These are phyloP conservation scores for Saussurea involucrata DNA, from an alignment of 129 eudicot genomes.

Conservation along the genomic window DNA sequence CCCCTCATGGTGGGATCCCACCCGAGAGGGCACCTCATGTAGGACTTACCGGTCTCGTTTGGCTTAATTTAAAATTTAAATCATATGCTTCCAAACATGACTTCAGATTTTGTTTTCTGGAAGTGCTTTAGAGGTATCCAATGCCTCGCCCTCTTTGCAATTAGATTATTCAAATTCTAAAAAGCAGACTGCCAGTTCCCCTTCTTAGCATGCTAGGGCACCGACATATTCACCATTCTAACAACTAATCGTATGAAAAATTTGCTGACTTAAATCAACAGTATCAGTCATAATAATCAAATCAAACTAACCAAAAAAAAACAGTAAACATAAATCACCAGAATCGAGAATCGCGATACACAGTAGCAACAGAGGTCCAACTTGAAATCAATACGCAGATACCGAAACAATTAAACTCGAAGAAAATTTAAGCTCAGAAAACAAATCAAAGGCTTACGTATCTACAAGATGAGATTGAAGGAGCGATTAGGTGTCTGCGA, in stretches of 20 bases:
- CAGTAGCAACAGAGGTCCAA: background rate
- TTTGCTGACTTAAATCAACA: background rate
- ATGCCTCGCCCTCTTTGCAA: too few species aligned
- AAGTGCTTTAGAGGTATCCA: too few species aligned
- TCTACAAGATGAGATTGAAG: constrained; percentile 26
- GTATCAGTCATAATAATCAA: background rate
- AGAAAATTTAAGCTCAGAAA: background rate
- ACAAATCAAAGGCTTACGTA: constrained; percentile 5
- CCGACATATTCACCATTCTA: background rate
- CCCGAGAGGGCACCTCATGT: background rate
- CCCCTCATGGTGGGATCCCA: background rate
- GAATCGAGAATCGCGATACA: background rate
- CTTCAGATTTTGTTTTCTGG: background rate
- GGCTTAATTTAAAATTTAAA: too few species aligned
- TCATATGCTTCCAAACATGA: background rate
- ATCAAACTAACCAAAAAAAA: background rate
- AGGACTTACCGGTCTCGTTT: background rate
- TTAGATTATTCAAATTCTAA: background rate
- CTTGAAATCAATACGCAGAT: background rate
- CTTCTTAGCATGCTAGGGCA: background rate
- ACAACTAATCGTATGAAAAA: constrained; percentile 3
- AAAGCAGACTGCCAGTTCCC: background rate
- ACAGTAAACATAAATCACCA: background rate
- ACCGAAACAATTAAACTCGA: background rate
- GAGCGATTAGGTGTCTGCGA: constrained; percentile 12